Evolutionary conservation across 169 alveolate genomes (phyloP).

Genomic region (Eimeria sp.): DNA sequence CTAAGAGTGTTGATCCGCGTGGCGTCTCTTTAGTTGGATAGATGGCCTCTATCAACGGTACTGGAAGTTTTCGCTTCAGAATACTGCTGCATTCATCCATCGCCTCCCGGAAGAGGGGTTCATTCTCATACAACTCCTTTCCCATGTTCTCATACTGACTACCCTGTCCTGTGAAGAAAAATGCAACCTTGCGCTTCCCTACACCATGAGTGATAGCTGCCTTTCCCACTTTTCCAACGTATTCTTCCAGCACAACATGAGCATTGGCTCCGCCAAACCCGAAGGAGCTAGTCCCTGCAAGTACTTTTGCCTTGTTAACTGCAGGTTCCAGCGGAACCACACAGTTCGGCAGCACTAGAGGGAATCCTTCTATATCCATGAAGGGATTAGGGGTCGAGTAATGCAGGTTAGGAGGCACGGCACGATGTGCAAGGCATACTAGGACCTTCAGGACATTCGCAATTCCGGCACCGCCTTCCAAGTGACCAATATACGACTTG

Average conservation of each 20-base stretch:
- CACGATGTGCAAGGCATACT: constrained; percentile 81
- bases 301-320: constrained; percentile 1
- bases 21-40: constrained; percentile 23
- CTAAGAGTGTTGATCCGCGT: neutral
- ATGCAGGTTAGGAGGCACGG: constrained; percentile 86
- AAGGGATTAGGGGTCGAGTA: constrained; percentile 81
- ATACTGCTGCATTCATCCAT: constrained; percentile 81
- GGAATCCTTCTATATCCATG: constrained; percentile 82
- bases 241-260: constrained; percentile 80
- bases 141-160: constrained; percentile 84
- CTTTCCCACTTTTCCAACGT: neutral
- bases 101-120: constrained; percentile 76
- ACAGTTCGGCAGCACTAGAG: neutral
- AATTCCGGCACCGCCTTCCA: constrained; percentile 88
- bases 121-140: constrained; percentile 81
- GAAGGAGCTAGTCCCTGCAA: constrained; percentile 86
- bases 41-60: constrained; percentile 12
- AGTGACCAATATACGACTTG: constrained; percentile 88
- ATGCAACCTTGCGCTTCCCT: constrained; percentile 69
- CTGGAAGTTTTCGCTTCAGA: constrained; percentile 55
- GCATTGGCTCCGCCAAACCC: constrained; percentile 89
- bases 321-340: constrained; percentile 16
- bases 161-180: constrained; percentile 87
- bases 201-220: neutral
- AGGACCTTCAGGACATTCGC: constrained; percentile 86